Percentiles rank a stretch among this genome's conserved stretches.
Evolutionary conservation across 352 stramenopile genomes (phyloP).

Genomic region (Phytophthora chlamydospora): DNA sequence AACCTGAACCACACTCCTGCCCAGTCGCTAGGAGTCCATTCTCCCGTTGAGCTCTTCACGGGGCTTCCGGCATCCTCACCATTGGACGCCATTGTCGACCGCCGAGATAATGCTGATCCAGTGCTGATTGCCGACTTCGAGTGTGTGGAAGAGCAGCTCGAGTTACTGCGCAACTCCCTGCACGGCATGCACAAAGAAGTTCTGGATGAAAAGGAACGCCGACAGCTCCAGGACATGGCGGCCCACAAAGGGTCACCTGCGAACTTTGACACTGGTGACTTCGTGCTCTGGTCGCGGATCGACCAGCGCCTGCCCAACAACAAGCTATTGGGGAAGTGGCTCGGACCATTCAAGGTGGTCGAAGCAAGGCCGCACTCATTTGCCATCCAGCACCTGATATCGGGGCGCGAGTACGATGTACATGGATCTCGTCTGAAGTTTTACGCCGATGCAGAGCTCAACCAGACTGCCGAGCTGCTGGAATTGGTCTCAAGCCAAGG

Average conservation of each 20-base stretch:
- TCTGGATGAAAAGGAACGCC: constrained; percentile 2
- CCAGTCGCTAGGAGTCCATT: background rate
- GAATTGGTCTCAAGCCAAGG: constrained; percentile 9
- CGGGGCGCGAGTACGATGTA: constrained; percentile 13
- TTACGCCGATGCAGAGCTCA: constrained; percentile 11
- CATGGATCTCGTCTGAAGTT: constrained; percentile 21
- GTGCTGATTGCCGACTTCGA: background rate
- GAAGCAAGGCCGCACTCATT: constrained; percentile 19
- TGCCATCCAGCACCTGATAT: constrained; percentile 15
- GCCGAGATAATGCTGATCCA: background rate
- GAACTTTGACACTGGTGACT: constrained; percentile 29
- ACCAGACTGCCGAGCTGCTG: constrained; percentile 14
- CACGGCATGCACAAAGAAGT: constrained; percentile 17
- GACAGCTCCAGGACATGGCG: background rate
- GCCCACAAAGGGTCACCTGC: constrained; percentile 6
- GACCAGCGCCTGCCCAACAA: constrained; percentile 17
- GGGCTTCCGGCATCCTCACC: constrained; percentile 5
- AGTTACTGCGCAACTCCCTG: constrained; percentile 4
- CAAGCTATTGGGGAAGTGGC: constrained; percentile 24
- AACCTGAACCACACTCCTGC: constrained; percentile 29
- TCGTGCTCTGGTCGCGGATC: constrained; percentile 29
- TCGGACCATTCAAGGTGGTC: constrained; percentile 23
- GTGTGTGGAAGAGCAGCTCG: background rate
- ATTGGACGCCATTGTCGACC: constrained; percentile 2
- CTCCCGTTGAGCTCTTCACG: constrained; percentile 22